Evolutionary conservation across 306 rosid genomes (phyloP).

Genomic region (cucumber (Cucumis sativus)): DNA sequence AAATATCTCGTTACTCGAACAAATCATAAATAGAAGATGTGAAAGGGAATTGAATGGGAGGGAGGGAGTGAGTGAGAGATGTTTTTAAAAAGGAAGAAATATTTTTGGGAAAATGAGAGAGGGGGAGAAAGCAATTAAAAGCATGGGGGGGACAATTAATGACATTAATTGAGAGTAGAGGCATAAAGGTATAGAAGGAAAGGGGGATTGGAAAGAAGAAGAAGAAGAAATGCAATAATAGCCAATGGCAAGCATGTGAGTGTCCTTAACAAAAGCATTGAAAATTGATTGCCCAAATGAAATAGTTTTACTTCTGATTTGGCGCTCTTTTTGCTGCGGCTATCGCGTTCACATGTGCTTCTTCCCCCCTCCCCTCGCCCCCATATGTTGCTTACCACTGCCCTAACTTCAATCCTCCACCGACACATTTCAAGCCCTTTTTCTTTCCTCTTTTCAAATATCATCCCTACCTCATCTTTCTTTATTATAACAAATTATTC

Average conservation of each 20-base stretch:
- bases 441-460: too few relatives aligned
- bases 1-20: too few relatives aligned
- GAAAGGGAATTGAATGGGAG: background rate
- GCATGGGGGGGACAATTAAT: background rate
- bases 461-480: too few relatives aligned
- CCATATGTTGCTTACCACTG: background rate
- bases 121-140: background rate
- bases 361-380: background rate
- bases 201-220: background rate
- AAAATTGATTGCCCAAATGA: background rate
- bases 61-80: background rate
- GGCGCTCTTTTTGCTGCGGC: background rate
- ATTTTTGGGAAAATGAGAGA: too few relatives aligned
- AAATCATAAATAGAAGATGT: background rate
- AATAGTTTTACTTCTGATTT: background rate
- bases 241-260: background rate
- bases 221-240: too few relatives aligned
- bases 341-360: background rate
- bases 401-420: background rate
- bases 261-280: background rate
- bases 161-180: background rate
- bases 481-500: too few relatives aligned
- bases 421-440: background rate
- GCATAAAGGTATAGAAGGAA: background rate
- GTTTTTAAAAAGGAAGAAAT: too few relatives aligned